Evolutionary conservation across 139 green algal genomes (phyloP).

Genomic region (Coelastrella sp.): DNA sequence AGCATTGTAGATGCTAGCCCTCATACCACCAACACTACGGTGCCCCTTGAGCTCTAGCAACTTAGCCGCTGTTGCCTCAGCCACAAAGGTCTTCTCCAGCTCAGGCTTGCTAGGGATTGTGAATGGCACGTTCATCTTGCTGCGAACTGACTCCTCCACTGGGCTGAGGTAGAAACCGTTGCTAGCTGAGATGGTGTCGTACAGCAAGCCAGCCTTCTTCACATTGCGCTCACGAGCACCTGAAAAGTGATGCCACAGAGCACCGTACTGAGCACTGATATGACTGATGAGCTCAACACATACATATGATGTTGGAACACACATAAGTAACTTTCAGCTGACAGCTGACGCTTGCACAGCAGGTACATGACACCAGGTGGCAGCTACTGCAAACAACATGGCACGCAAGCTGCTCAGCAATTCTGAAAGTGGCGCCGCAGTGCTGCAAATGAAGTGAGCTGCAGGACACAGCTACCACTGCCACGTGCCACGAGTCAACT

Average conservation of each 20-base stretch:
- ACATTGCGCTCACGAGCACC: constrained; percentile 30
- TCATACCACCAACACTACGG: constrained; percentile 97
- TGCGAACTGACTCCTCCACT: constrained; percentile 86
- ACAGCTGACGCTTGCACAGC: not conserved
- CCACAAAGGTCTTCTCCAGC: constrained; percentile 39
- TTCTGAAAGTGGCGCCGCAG: no score
- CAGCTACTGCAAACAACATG: no score
- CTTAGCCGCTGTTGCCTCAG: constrained; percentile 47
- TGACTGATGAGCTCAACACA: not conserved
- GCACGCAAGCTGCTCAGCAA: no score
- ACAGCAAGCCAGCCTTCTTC: constrained; percentile 89
- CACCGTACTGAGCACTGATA: no score
- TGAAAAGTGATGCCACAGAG: not conserved
- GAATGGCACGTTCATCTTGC: constrained; percentile 99
- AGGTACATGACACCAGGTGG: no score
- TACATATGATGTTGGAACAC: not conserved
- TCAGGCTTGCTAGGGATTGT: constrained; percentile 84
- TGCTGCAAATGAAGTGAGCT: no score
- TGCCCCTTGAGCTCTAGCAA: constrained; percentile 97
- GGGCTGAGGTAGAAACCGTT: constrained; percentile 95
- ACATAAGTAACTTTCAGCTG: not conserved
- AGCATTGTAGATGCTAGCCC: constrained; percentile 99
- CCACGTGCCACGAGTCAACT: no score
- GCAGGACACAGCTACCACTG: no score
- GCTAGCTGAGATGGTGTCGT: constrained; percentile 89